Evolutionary conservation across 495 filamentous ascomycete genomes (phyloP).

Genomic region (Annulohypoxylon nitens): DNA sequence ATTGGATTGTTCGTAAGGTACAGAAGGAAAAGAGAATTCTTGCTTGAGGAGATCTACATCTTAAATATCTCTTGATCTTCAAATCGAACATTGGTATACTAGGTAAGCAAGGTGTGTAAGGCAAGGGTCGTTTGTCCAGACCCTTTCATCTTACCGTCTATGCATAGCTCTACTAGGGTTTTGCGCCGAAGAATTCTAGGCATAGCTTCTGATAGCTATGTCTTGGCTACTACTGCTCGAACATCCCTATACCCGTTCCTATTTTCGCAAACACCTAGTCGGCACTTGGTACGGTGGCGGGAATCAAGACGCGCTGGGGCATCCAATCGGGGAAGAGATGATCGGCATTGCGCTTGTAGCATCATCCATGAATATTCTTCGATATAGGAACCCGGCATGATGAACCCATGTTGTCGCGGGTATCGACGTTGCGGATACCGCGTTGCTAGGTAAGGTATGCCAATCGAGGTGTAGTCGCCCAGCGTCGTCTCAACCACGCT

Average conservation of each 20-base stretch:
- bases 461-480: conserved; percentile 32
- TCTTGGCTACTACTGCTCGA: conserved; percentile 21
- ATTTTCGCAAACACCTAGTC: conserved; percentile 31
- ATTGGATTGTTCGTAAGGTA: conserved; percentile 33
- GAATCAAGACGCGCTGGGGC: conserved; percentile 46
- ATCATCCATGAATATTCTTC: background rate
- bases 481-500: conserved; percentile 32
- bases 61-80: conserved; percentile 27
- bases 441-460: background rate
- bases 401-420: conserved; percentile 2
- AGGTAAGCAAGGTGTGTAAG: background rate
- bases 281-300: conserved; percentile 34
- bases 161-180: conserved; percentile 5
- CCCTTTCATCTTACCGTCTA: conserved; percentile 20
- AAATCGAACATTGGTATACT: conserved; percentile 15
- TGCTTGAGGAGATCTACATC: conserved; percentile 15
- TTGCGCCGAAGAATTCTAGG: conserved; percentile 20
- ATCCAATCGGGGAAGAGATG: conserved; percentile 38
- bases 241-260: conserved; percentile 24
- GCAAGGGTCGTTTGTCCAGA: conserved; percentile 14
- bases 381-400: conserved; percentile 7
- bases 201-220: conserved; percentile 5
- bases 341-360: conserved; percentile 22
- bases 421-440: conserved; percentile 13
- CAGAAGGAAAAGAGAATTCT: conserved; percentile 11